A percentile compares a stretch with the other conserved stretches of the same genome.
phyloP scores from a whole-genome alignment of 306 rosid species.

The Cyclanthera cordifolia region DNA sequence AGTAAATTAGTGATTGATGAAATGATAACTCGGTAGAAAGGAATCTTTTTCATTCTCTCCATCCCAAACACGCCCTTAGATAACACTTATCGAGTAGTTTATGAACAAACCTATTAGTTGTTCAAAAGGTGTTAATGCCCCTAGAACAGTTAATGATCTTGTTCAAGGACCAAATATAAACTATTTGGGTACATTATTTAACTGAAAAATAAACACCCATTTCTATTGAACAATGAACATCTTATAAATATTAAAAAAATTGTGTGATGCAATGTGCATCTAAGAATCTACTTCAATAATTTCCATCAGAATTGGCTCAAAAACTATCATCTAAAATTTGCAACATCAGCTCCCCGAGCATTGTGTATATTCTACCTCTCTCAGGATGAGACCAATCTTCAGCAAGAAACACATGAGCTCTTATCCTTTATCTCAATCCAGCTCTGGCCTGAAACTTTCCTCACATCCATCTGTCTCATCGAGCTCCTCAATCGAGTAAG shows the following conservation, averaged over 20 bases:
- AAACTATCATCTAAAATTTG: conserved; percentile 47
- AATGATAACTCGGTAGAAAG: no score
- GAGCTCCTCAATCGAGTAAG: conserved; percentile 43
- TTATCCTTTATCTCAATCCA: conserved; percentile 48
- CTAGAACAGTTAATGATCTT: no score
- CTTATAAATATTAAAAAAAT: neutral
- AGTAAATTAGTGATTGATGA: no score
- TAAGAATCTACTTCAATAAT: neutral
- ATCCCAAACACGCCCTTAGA: no score
- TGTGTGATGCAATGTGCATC: neutral
- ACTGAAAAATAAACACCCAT: neutral
- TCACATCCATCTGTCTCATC: conserved; percentile 46
- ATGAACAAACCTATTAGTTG: no score
- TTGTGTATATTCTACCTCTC: conserved; percentile 32
- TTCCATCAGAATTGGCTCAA: conserved; percentile 31
- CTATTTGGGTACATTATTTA: neutral
- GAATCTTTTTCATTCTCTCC: no score
- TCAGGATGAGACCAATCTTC: conserved; percentile 59
- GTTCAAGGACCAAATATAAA: neutral
- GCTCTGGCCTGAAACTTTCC: conserved; percentile 59
- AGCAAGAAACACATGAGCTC: conserved; percentile 45
- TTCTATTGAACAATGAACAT: neutral
- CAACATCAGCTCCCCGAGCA: conserved; percentile 55
- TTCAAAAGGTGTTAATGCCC: no score
- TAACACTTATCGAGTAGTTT: no score